Evolutionary conservation across 2,329 filamentous ascomycete genomes (phyloP).

Genomic region (Blastomyces gilchristii): DNA sequence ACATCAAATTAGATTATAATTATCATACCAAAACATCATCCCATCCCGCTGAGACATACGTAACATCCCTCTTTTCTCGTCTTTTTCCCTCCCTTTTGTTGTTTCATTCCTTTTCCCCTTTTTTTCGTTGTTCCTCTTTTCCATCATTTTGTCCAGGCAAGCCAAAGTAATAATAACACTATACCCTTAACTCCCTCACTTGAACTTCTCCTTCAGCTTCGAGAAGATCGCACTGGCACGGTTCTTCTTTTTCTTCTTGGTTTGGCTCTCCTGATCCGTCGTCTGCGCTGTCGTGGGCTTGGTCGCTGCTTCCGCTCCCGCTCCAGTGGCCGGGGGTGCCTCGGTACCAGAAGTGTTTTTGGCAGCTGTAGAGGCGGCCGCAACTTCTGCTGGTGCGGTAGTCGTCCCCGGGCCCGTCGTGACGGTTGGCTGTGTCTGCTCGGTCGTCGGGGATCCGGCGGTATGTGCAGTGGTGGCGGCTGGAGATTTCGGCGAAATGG

Average conservation of each 20-base stretch:
- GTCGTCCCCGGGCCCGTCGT: slow-evolving; percentile 18
- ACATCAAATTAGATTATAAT: too few species aligned
- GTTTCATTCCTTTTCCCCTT: not conserved
- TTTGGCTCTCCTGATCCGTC: slow-evolving; percentile 25
- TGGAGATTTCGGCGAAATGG: slow-evolving; percentile 17
- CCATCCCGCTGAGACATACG: too few species aligned
- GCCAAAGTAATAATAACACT: not conserved
- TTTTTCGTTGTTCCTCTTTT: not conserved
- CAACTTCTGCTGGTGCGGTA: slow-evolving; percentile 15
- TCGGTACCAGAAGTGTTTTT: slow-evolving; percentile 17
- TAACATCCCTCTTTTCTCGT: too few species aligned
- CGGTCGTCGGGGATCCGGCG: slow-evolving; percentile 6
- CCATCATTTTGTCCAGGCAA: not conserved
- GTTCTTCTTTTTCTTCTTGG: slow-evolving; percentile 53
- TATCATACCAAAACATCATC: too few species aligned
- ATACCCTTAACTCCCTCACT: slow-evolving; percentile 18
- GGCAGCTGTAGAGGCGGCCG: slow-evolving; percentile 16
- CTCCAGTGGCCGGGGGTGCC: slow-evolving; percentile 12
- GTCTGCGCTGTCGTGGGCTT: slow-evolving; percentile 15
- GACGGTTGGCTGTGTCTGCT: slow-evolving; percentile 8
- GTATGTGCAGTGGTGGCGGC: slow-evolving; percentile 16
- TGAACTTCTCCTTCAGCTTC: slow-evolving; percentile 46
- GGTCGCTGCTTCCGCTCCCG: slow-evolving; percentile 17
- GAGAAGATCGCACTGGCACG: slow-evolving; percentile 53
- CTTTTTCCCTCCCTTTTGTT: not conserved